A percentile compares a stretch with the other conserved stretches of the same genome.
Conservation (phyloP, 2,329 filamentous ascomycete species). For the Nannizziopsis barbatae region DNA sequence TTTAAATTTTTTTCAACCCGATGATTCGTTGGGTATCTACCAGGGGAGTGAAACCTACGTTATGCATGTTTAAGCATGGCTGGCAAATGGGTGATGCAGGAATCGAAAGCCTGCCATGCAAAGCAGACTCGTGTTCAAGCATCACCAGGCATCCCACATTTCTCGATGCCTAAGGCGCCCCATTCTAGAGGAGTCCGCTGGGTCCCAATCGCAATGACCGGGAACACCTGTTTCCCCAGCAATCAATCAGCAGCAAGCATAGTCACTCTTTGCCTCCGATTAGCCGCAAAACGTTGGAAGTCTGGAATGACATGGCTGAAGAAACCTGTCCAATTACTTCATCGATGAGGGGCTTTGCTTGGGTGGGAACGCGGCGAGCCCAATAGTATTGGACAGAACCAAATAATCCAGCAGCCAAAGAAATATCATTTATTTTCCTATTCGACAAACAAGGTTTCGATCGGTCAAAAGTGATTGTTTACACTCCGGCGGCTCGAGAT, state of each 20-base stretch:
- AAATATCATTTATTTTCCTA: background rate
- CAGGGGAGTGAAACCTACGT: background rate
- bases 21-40: conserved; percentile 1
- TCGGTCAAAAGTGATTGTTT: background rate
- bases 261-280: background rate
- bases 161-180: conserved; percentile 5
- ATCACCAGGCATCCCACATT: background rate
- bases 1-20: background rate
- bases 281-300: background rate
- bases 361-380: background rate
- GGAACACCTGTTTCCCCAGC: background rate
- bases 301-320: background rate
- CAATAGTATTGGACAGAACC: conserved; percentile 3
- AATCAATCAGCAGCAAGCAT: background rate
- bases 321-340: conserved; percentile 6
- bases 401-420: conserved; percentile 2
- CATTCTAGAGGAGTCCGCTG: background rate
- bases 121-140: background rate
- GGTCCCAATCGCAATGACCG: background rate
- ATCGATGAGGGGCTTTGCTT: conserved; percentile 3
- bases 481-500: background rate
- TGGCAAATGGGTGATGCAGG: conserved; percentile 3
- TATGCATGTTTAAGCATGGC: background rate
- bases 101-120: background rate
- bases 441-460: conserved; percentile 1